Evolutionary conservation across 768 basidiomycete genomes (phyloP).

Genomic region (Mrakia frigida): DNA sequence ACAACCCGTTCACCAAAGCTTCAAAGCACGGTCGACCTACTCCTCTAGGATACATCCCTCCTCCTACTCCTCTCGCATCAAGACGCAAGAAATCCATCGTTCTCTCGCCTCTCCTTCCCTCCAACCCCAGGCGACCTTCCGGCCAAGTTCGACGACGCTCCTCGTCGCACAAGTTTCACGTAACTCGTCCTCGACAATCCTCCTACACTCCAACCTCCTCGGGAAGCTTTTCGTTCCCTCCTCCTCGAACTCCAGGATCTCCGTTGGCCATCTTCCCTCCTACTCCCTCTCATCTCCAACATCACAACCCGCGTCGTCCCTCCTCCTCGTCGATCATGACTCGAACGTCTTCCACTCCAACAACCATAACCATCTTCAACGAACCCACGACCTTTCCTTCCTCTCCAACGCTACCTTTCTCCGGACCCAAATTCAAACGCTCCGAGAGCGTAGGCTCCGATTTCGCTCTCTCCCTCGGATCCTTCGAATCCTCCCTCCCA

Average conservation of each 20-base stretch:
- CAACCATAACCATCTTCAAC: not conserved
- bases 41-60: slow-evolving; percentile 4
- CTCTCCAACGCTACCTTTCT: not conserved
- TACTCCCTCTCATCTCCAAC: slow-evolving; percentile 1
- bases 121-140: not conserved
- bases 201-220: slow-evolving; percentile 6
- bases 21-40: not conserved
- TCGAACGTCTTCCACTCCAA: not conserved
- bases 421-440: not conserved
- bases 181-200: slow-evolving; percentile 9
- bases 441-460: slow-evolving; percentile 16
- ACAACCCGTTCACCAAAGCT: not conserved
- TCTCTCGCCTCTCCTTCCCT: not conserved
- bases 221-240: not conserved
- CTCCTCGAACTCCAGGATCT: not conserved
- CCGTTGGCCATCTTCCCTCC: slow-evolving; percentile 1
- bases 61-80: not conserved
- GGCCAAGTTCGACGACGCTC: not conserved
- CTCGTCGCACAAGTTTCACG: slow-evolving; percentile 16
- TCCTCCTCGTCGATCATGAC: not conserved
- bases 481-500: slow-evolving; percentile 27
- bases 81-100: not conserved
- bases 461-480: slow-evolving; percentile 26
- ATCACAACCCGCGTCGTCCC: not conserved
- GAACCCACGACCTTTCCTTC: not conserved